These are phyloP conservation scores for Wickerhamiella allomyrinae DNA, from an alignment of 805 yeast genomes.

Conservation along the genomic window DNA sequence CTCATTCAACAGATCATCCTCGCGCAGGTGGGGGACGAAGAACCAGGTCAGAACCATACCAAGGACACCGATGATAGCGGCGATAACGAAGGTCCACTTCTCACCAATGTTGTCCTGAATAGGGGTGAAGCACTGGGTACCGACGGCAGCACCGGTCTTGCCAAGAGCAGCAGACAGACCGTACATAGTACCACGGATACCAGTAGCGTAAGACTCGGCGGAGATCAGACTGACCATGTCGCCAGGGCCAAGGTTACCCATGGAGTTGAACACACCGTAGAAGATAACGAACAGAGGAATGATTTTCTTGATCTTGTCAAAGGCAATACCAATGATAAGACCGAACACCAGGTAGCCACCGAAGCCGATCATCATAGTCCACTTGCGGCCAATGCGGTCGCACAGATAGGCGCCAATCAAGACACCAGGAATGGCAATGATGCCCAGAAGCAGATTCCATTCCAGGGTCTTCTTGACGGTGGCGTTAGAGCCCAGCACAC, in stretches of 20 bases:
- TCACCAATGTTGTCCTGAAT: conserved; percentile 52
- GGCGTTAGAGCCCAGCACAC: conserved; percentile 17
- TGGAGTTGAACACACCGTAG: conserved; percentile 56
- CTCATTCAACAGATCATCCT: conserved; percentile 53
- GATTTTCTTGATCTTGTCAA: conserved; percentile 40
- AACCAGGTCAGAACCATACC: conserved; percentile 48
- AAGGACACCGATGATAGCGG: conserved; percentile 53
- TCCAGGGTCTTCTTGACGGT: conserved; percentile 48
- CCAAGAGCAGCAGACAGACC: conserved; percentile 71
- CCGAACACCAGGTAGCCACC: conserved; percentile 51
- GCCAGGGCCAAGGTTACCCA: conserved; percentile 71
- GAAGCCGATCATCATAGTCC: conserved; percentile 58
- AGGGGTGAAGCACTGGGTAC: conserved; percentile 58
- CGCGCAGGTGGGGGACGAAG: conserved; percentile 53
- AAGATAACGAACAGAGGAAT: conserved; percentile 52
- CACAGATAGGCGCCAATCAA: conserved; percentile 51
- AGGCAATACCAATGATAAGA: conserved; percentile 31
- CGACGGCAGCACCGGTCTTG: conserved; percentile 75
- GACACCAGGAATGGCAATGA: conserved; percentile 60
- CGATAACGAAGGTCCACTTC: conserved; percentile 65
- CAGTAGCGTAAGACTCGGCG: conserved; percentile 61
- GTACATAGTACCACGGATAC: conserved; percentile 61
- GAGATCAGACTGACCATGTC: conserved; percentile 53
- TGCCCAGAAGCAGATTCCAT: conserved; percentile 55
- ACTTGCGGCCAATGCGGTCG: conserved; percentile 54